phyloP scores from a whole-genome alignment of 2,329 filamentous ascomycete genomes.

The Alternaria brassicicola region DNA sequence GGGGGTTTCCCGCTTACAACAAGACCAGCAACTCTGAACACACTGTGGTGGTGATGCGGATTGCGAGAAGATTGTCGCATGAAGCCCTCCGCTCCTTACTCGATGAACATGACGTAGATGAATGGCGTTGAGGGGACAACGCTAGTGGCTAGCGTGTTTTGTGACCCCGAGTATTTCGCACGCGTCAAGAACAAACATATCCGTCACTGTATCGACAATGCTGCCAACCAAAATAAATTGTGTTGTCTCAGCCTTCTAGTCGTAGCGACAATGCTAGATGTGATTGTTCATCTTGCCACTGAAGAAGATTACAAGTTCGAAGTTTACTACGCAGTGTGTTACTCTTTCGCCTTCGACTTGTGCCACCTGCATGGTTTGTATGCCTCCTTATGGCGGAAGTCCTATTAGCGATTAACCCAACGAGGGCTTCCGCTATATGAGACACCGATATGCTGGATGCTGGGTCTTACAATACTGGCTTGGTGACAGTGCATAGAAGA shows the following conservation, averaged over 20 bases:
- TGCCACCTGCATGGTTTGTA: too few species aligned
- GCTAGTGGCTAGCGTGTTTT: background rate
- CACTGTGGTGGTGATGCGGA: background rate
- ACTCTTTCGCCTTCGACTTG: too few species aligned
- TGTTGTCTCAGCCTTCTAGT: too few species aligned
- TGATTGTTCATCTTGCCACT: background rate
- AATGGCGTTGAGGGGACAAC: background rate
- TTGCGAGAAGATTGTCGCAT: background rate
- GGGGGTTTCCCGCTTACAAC: background rate
- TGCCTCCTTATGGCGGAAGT: too few species aligned
- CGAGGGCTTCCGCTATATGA: too few species aligned
- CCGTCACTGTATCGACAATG: background rate
- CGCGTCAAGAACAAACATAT: background rate
- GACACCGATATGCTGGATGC: too few species aligned
- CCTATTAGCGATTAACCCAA: too few species aligned
- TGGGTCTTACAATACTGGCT: too few species aligned
- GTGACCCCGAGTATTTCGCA: background rate
- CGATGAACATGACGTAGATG: background rate
- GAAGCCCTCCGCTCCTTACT: background rate
- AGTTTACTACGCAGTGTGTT: too few species aligned
- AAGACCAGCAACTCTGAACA: rapidly evolving
- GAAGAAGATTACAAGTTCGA: too few species aligned
- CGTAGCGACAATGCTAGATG: background rate
- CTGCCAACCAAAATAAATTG: background rate
- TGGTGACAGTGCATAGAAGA: too few species aligned